A percentile compares a stretch with the other conserved stretches of the same genome.
Evolutionary conservation across 2,329 filamentous ascomycete genomes (phyloP).

Genomic region (Cladorrhinum sp.): DNA sequence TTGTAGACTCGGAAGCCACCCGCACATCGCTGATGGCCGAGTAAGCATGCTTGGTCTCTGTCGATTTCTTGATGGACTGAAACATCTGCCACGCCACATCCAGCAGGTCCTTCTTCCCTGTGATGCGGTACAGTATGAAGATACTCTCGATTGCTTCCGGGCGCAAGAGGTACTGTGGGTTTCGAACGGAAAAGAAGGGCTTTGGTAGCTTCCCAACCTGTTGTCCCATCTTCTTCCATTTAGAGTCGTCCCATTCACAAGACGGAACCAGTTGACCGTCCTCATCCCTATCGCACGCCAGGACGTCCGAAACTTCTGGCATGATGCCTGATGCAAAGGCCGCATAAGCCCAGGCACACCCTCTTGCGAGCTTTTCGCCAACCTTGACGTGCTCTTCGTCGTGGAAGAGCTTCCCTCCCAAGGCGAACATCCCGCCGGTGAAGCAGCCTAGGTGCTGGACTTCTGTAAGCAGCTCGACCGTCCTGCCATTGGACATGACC

Average conservation of each 20-base stretch:
- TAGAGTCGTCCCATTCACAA: slow-evolving; percentile 32
- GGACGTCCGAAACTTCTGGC: slow-evolving; percentile 47
- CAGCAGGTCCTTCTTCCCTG: slow-evolving; percentile 43
- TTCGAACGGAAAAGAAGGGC: slow-evolving; percentile 57
- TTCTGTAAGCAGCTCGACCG: slow-evolving; percentile 34
- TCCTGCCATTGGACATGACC: slow-evolving; percentile 30
- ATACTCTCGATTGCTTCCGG: slow-evolving; percentile 53
- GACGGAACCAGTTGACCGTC: slow-evolving; percentile 20
- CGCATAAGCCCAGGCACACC: slow-evolving; percentile 55
- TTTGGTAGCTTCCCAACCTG: slow-evolving; percentile 38
- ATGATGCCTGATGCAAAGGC: slow-evolving; percentile 50
- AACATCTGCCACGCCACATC: slow-evolving; percentile 50
- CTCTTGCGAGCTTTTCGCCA: slow-evolving; percentile 48
- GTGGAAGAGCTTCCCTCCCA: slow-evolving; percentile 38
- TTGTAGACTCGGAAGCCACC: slow-evolving; percentile 37
- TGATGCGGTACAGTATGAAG: slow-evolving; percentile 51
- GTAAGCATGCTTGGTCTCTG: slow-evolving; percentile 44
- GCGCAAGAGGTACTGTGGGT: slow-evolving; percentile 43
- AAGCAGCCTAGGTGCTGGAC: slow-evolving; percentile 44
- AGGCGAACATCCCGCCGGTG: slow-evolving; percentile 43
- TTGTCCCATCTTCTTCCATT: slow-evolving; percentile 31
- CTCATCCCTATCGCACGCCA: slow-evolving; percentile 32
- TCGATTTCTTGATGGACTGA: slow-evolving; percentile 40
- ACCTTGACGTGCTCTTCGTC: slow-evolving; percentile 41
- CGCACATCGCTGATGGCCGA: slow-evolving; percentile 45